These are phyloP conservation scores for Brassica nigra DNA, from an alignment of 345 rosid species.

Conservation along the genomic window DNA sequence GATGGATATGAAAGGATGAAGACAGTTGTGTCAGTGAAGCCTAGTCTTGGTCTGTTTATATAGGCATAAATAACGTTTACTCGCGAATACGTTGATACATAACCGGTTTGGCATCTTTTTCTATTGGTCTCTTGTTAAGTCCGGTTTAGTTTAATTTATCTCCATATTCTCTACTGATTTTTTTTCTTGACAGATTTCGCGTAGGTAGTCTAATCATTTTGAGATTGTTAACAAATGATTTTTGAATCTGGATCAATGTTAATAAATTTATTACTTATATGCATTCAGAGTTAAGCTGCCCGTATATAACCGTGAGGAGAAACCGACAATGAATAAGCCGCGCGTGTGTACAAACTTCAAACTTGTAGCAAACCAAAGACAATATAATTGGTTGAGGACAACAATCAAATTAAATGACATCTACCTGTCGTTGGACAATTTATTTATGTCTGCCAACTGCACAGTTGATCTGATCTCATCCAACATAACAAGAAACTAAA, in stretches of 20 bases:
- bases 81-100: background rate
- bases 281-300: background rate
- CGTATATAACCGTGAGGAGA: background rate
- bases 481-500: constrained; percentile 19
- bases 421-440: constrained; percentile 48
- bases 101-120: background rate
- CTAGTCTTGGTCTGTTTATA: background rate
- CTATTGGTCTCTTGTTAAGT: background rate
- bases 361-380: background rate
- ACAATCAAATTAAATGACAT: constrained; percentile 53
- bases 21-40: background rate
- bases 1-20: background rate
- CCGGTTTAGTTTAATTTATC: background rate
- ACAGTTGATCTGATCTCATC: constrained; percentile 37
- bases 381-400: constrained; percentile 15
- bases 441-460: constrained; percentile 63
- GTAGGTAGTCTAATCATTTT: background rate
- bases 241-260: background rate
- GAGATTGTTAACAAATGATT: background rate
- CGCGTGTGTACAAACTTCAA: constrained; percentile 1
- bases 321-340: constrained; percentile 7
- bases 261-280: background rate
- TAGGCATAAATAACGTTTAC: background rate
- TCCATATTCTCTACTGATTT: background rate
- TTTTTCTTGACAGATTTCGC: background rate